These are phyloP conservation scores for Pichia heedii DNA, from an alignment of 805 yeast species.

Conservation along the genomic window DNA sequence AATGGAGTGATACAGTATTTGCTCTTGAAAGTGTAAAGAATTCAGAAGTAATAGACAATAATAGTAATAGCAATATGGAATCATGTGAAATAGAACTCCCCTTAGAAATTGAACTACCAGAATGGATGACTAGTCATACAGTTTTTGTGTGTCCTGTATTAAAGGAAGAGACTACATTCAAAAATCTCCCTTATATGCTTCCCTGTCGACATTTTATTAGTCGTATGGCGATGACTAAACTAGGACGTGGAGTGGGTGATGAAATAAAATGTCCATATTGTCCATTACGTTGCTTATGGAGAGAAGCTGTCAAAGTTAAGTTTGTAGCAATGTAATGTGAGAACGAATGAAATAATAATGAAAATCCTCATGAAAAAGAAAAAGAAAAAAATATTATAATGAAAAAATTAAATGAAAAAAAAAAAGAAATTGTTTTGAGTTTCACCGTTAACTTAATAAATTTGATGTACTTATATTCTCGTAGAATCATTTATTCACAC, in stretches of 20 bases:
- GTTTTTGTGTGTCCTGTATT: slow-evolving; percentile 62
- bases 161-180: slow-evolving; percentile 51
- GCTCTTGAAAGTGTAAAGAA: no score
- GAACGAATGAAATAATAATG: no score
- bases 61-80: no score
- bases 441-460: no score
- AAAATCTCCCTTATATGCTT: slow-evolving; percentile 44
- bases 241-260: slow-evolving; percentile 27
- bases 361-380: no score
- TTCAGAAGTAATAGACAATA: no score
- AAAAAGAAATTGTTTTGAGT: no score
- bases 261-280: slow-evolving; percentile 63
- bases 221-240: slow-evolving; percentile 39
- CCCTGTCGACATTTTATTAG: slow-evolving; percentile 43
- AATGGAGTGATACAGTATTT: no score
- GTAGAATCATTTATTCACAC: no score
- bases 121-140: slow-evolving; percentile 20
- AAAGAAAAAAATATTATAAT: no score
- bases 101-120: slow-evolving; percentile 11
- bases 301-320: slow-evolving; percentile 2
- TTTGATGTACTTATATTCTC: no score
- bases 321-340: slow-evolving; percentile 1
- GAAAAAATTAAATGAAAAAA: no score
- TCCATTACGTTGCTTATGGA: slow-evolving; percentile 35
- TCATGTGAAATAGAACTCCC: slow-evolving; percentile 44